Evolutionary conservation across 2,329 filamentous ascomycete genomes (phyloP).

Genomic region (Pestalotiopsis fici): DNA sequence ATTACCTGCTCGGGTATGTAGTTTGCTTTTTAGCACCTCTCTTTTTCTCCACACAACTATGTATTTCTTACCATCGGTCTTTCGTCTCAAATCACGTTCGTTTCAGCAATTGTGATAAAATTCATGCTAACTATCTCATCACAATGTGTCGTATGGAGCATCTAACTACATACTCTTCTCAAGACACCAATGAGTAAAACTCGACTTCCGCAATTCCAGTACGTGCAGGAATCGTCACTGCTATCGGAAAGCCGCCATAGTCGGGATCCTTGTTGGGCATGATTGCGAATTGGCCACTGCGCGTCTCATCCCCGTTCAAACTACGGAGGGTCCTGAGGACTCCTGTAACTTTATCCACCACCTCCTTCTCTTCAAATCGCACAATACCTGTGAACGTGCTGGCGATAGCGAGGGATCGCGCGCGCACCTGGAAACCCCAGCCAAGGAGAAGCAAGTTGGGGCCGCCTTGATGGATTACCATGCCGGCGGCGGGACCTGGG

Average conservation of each 20-base stretch:
- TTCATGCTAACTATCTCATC: too few species aligned
- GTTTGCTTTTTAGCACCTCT: too few species aligned
- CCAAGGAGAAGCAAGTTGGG: slow-evolving; percentile 15
- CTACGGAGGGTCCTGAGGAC: slow-evolving; percentile 31
- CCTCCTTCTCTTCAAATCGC: slow-evolving; percentile 23
- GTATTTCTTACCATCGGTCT: too few species aligned
- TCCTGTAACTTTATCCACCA: slow-evolving; percentile 32
- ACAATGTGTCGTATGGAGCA: too few species aligned
- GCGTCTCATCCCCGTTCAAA: slow-evolving; percentile 37
- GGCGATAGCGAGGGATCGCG: not conserved
- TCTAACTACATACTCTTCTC: too few species aligned
- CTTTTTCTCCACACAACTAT: too few species aligned
- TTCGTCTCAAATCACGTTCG: too few species aligned
- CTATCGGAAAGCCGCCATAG: slow-evolving; percentile 48
- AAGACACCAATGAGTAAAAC: not conserved
- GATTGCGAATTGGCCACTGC: slow-evolving; percentile 35
- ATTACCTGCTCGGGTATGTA: too few species aligned
- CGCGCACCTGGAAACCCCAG: slow-evolving; percentile 1
- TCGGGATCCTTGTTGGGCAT: slow-evolving; percentile 50
- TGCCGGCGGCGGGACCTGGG: slow-evolving; percentile 18
- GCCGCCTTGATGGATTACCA: not conserved
- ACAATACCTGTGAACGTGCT: not conserved
- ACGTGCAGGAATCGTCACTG: slow-evolving; percentile 44
- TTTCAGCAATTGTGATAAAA: too few species aligned
- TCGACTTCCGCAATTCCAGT: slow-evolving; percentile 21